Evolutionary conservation across 345 rosid genomes (phyloP), one percentile per base, ranked within the genome.

Genomic region (Punica granatum): DNA sequence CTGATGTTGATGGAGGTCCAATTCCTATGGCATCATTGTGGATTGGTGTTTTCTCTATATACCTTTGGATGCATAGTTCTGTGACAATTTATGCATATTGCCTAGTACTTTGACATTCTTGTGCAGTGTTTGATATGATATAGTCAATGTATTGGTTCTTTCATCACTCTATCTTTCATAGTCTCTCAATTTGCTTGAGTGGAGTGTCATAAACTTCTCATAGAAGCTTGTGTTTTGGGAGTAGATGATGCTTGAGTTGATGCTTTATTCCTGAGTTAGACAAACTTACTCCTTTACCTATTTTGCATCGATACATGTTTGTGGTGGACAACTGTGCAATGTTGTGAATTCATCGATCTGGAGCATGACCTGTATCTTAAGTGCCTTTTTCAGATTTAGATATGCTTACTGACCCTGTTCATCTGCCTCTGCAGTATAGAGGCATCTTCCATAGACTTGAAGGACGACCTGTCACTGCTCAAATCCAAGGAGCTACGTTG

Each of bases 391-490:
- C 61, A 7, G 3, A 26, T 30, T 10, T 56, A 56, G 33, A 28
- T 26, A 26, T 56, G 25, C 34, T 56, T 15, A 56, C 28, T 28
- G 19, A 33, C 61, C 43, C 23, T 66, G 32, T 72, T 64, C 39
- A 51, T 60, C 33, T 71, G 72, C 49, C 46, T 30, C 32, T 76
- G 73, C 88, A 86, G 88, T 86, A 84, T 66, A 78, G 73, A 28
- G 69, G 76, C 21, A 65, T 70, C 70, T 81, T 80, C 65, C 84
- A 77, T 23, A 78, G 88, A 68, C 79, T 82, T 67, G 83, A 78
- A 49, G 82, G 79, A 46, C 78, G 81, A 28, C 59, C 83, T 14
- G 49, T 60, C 59, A 67, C 84, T 3, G 34, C 75, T 54, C 77
- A 80, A 32, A 73, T 73, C 49, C 86, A 77, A 48, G 83, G 76